A percentile compares a stretch with the other conserved stretches of the same genome.
Conservation (phyloP, 208 protist species). For the Wallacemonas sp. region DNA sequence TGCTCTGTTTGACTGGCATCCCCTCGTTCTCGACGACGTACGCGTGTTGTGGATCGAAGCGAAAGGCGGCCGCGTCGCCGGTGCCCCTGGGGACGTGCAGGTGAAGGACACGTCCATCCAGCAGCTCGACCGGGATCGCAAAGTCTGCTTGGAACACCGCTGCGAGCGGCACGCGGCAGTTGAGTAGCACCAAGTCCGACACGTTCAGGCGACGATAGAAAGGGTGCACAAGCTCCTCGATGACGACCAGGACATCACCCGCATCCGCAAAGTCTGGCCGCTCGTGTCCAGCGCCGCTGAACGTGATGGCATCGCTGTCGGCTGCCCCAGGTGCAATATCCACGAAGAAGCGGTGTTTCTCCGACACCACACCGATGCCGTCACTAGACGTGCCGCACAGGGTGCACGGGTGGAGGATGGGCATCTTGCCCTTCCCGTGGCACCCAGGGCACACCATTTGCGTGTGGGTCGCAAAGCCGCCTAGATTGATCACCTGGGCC, state of each 20-base stretch:
- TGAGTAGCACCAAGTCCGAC: constrained; percentile 90
- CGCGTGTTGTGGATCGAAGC: constrained; percentile 33
- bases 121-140: constrained; percentile 73
- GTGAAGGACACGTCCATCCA: constrained; percentile 82
- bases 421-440: constrained; percentile 49
- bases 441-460: constrained; percentile 85
- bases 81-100: constrained; percentile 46
- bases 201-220: constrained; percentile 89
- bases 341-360: constrained; percentile 92
- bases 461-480: constrained; percentile 88
- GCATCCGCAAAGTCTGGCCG: constrained; percentile 75
- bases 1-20: constrained; percentile 71
- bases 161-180: constrained; percentile 65
- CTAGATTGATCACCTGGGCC: constrained; percentile 69
- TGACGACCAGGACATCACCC: constrained; percentile 96
- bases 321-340: constrained; percentile 95
- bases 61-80: constrained; percentile 14
- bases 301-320: constrained; percentile 92
- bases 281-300: constrained; percentile 93
- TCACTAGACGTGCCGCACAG: constrained; percentile 73
- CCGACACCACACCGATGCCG: constrained; percentile 87
- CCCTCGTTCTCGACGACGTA: constrained; percentile 87
- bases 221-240: constrained; percentile 94
- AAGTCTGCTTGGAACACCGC: constrained; percentile 83
- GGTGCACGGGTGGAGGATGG: constrained; percentile 14